Conservation (phyloP, 2,329 filamentous ascomycete genomes). For the Huntiella moniliformis region DNA sequence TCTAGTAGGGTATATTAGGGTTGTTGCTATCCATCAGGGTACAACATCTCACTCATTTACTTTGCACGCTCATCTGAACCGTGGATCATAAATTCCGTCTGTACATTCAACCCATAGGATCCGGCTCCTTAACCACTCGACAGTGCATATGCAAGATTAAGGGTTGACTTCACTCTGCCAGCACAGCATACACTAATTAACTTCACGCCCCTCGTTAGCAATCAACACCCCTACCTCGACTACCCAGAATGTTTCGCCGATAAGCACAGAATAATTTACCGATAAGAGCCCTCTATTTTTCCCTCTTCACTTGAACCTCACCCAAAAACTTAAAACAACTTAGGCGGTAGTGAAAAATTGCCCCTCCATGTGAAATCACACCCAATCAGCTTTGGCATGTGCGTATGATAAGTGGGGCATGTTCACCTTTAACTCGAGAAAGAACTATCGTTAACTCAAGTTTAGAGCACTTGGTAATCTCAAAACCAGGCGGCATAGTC, state of each 20-base stretch:
- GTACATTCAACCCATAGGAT: too few species aligned
- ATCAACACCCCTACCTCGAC: too few species aligned
- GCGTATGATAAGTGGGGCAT: background rate
- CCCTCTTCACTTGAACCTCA: background rate
- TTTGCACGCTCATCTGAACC: too few species aligned
- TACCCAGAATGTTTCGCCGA: background rate
- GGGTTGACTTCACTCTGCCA: too few species aligned
- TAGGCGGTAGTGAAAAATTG: background rate
- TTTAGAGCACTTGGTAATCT: slow-evolving; percentile 24
- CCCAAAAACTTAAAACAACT: background rate
- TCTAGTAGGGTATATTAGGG: too few species aligned
- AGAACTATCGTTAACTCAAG: background rate
- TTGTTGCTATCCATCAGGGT: too few species aligned
- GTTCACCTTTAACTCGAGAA: background rate
- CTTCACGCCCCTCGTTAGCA: too few species aligned
- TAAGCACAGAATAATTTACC: background rate
- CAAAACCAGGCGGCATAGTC: background rate
- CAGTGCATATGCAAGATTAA: too few species aligned
- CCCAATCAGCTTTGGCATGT: background rate
- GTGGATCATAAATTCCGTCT: too few species aligned
- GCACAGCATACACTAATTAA: too few species aligned
- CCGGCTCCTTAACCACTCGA: too few species aligned
- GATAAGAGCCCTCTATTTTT: background rate
- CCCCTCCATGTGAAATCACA: background rate
- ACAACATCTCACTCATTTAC: too few species aligned